phyloP scores from a whole-genome alignment of 2,329 filamentous ascomycete species.

The Pseudofabraea citricarpa region DNA sequence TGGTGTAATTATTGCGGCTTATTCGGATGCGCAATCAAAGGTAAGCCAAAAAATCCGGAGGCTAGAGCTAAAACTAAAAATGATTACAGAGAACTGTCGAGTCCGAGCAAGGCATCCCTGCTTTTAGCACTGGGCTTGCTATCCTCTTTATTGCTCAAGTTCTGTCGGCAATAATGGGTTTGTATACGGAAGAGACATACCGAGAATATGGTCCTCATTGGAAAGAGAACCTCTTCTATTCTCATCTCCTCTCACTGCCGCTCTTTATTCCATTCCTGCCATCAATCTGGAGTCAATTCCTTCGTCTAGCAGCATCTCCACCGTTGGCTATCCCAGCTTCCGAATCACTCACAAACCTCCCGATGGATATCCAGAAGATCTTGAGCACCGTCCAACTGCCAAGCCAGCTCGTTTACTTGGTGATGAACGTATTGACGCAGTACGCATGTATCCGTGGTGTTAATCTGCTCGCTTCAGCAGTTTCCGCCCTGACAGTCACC shows the following conservation, averaged over 20 bases:
- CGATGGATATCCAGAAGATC: slow-evolving; percentile 32
- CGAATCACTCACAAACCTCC: slow-evolving; percentile 26
- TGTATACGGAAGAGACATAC: slow-evolving; percentile 92
- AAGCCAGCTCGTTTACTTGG: slow-evolving; percentile 66
- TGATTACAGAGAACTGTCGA: slow-evolving; percentile 17
- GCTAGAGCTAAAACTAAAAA: slow-evolving; percentile 7
- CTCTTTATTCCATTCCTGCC: slow-evolving; percentile 70
- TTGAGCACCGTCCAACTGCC: slow-evolving; percentile 44
- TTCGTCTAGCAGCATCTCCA: slow-evolving; percentile 57
- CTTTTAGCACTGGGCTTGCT: slow-evolving; percentile 65
- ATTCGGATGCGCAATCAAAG: slow-evolving; percentile 84
- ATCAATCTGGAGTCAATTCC: slow-evolving; percentile 59
- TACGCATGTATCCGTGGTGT: slow-evolving; percentile 94
- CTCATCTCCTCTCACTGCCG: slow-evolving; percentile 69
- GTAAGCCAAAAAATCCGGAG: slow-evolving; percentile 37
- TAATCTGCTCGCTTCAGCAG: slow-evolving; percentile 84
- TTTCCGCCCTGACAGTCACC: slow-evolving; percentile 89
- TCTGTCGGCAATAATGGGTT: slow-evolving; percentile 87
- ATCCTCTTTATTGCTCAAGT: slow-evolving; percentile 86
- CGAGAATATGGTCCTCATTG: slow-evolving; percentile 80
- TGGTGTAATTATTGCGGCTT: slow-evolving; percentile 82
- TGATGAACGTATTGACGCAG: slow-evolving; percentile 81
- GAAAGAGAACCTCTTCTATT: slow-evolving; percentile 96
- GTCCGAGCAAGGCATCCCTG: slow-evolving; percentile 31
- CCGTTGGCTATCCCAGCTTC: slow-evolving; percentile 43